Percentiles rank a stretch among this genome's conserved stretches.
Evolutionary conservation across 768 basidiomycete species (phyloP).

Genomic region (Amanita phalloides): DNA sequence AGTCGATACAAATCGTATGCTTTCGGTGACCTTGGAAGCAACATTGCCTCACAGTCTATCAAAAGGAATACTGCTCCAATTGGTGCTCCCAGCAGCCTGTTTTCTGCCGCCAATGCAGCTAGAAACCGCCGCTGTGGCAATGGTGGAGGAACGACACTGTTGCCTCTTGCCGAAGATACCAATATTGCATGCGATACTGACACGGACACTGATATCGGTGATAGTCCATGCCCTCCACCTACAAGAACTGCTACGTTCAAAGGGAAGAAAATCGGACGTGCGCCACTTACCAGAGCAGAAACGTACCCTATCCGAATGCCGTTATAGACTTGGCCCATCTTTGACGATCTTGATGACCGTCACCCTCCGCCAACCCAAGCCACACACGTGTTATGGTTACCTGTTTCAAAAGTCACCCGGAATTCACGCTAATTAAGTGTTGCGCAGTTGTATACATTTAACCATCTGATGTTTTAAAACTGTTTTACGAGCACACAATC

Average conservation of each 20-base stretch:
- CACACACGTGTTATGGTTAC: background rate
- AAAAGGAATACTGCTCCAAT: conserved; percentile 63
- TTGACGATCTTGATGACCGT: background rate
- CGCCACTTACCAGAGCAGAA: conserved; percentile 48
- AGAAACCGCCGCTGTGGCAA: conserved; percentile 47
- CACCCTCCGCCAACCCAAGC: no score
- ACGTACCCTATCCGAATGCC: conserved; percentile 57
- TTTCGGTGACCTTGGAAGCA: conserved; percentile 65
- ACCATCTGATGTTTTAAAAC: conserved; percentile 3
- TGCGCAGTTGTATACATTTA: conserved; percentile 6
- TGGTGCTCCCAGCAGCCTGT: conserved; percentile 39
- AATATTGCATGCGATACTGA: conserved; percentile 52
- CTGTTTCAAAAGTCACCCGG: background rate
- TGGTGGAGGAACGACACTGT: conserved; percentile 24
- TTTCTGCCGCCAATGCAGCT: conserved; percentile 62
- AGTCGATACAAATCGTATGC: conserved; percentile 87
- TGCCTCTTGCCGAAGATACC: conserved; percentile 60
- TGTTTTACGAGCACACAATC: background rate
- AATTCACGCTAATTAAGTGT: background rate
- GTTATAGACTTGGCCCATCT: conserved; percentile 18
- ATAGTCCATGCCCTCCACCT: conserved; percentile 82
- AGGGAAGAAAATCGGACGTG: conserved; percentile 42
- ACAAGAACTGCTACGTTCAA: conserved; percentile 46
- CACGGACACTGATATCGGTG: conserved; percentile 69
- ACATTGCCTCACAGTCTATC: conserved; percentile 25